Evolutionary conservation across 148 eudicot genomes (phyloP).

Genomic region (Persicaria tinctoria): DNA sequence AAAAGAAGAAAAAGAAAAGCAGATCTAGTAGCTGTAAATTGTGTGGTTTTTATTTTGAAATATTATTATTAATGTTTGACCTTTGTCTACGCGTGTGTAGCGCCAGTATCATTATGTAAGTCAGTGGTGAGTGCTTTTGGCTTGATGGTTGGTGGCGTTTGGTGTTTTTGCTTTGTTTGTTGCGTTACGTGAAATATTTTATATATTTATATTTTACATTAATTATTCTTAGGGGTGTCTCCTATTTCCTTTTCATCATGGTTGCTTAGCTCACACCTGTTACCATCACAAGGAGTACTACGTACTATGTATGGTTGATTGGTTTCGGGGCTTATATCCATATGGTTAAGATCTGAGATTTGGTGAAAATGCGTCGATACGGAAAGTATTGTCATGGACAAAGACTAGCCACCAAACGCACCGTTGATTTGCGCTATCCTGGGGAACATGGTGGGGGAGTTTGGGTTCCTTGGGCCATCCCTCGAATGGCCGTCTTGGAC

Average conservation of each 20-base stretch:
- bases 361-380: too few relatives aligned
- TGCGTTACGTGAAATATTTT: conserved; percentile 11
- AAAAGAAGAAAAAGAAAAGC: not conserved
- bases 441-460: too few relatives aligned
- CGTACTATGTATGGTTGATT: too few relatives aligned
- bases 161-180: conserved; percentile 16
- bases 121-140: conserved; percentile 8
- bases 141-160: conserved; percentile 7
- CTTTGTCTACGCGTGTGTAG: conserved; percentile 10
- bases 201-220: not conserved
- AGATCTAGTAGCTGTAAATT: not conserved
- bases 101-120: conserved; percentile 6
- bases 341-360: too few relatives aligned
- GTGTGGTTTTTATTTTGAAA: not conserved
- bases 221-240: not conserved
- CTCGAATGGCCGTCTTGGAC: too few relatives aligned
- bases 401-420: too few relatives aligned
- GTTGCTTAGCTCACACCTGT: conserved; percentile 10
- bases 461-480: too few relatives aligned
- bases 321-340: too few relatives aligned
- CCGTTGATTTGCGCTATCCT: too few relatives aligned
- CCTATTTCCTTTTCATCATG: conserved; percentile 4
- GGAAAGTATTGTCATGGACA: too few relatives aligned
- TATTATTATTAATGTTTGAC: not conserved
- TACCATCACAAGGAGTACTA: not conserved